Evolutionary conservation across 2,329 filamentous ascomycete species (phyloP).

Genomic region (Aspergillus sp.): DNA sequence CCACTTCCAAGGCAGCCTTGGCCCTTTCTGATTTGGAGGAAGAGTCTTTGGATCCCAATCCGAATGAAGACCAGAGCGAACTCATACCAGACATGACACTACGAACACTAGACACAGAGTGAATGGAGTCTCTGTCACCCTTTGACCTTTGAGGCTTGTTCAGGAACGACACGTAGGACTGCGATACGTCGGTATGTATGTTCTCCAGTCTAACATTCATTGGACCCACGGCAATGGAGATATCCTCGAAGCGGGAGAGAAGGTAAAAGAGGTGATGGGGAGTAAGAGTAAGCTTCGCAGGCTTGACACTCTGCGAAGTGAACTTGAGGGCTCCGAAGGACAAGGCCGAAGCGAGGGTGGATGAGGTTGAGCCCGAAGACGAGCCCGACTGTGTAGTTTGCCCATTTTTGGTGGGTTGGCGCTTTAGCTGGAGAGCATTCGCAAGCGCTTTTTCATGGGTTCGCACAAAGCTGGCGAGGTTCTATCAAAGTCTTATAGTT

Average conservation of each 20-base stretch:
- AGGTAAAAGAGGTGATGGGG: slow-evolving; percentile 97
- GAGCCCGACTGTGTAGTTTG: slow-evolving; percentile 56
- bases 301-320: slow-evolving; percentile 80
- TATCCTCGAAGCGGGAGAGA: slow-evolving; percentile 89
- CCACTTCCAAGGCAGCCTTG: slow-evolving; percentile 78
- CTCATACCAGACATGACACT: slow-evolving; percentile 98
- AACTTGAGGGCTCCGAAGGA: slow-evolving; percentile 85
- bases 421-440: slow-evolving; percentile 86
- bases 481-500: slow-evolving; percentile 53
- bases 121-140: slow-evolving; percentile 85
- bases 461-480: slow-evolving; percentile 92
- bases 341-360: slow-evolving; percentile 75
- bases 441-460: slow-evolving; percentile 96
- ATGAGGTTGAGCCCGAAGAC: slow-evolving; percentile 67
- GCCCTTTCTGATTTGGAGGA: slow-evolving; percentile 84
- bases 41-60: slow-evolving; percentile 75
- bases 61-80: slow-evolving; percentile 84
- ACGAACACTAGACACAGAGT: slow-evolving; percentile 92
- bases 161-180: slow-evolving; percentile 92
- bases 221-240: slow-evolving; percentile 84
- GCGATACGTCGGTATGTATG: slow-evolving; percentile 80
- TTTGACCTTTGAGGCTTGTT: slow-evolving; percentile 78
- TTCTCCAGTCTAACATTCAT: slow-evolving; percentile 97
- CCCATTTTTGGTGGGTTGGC: slow-evolving; percentile 67
- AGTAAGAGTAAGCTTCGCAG: slow-evolving; percentile 86